Evolutionary conservation across 2,329 filamentous ascomycete species (phyloP), one percentile per base, ranked within the genome.

Genomic region (Clarireedia paspali): DNA sequence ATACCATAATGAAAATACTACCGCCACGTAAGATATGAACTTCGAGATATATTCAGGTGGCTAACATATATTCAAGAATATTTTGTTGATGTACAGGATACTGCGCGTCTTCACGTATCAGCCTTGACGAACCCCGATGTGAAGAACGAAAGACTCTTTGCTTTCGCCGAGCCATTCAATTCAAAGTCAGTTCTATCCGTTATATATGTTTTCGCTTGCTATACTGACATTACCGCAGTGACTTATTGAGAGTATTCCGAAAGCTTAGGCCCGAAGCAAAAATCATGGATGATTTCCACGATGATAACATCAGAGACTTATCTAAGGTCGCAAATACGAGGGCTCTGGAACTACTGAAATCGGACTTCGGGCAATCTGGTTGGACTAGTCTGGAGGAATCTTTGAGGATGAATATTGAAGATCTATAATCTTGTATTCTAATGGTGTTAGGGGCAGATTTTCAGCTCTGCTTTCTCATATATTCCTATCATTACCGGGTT

Each of bases 11-110:
- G 1, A 4, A 27, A 12, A 1, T n/a, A 23, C 10, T 50, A 20
- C 46, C 53, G 23, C 53, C 53, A 36, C 53, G 44, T 46, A 46
- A 24, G 44, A 15, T 5, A 14, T 24, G 10, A 46, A 20, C 15
- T 4, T 14, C 7, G 3, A 46, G 3, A 24, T 26, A 24, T 6
- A 12, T 15, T 20, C 6, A 9, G 2, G 14, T 46, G 6, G 15
- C 44, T 46, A 14, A 46, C 23, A 14, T 15, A 9, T 10, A 4
- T 10, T 2, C 6, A 20, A 46, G 44, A 62, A 51, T 60, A 47
- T 20, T 76, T 70, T 75, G 73, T 63, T 3, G 56, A 63, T 53
- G 66, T 70, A 6, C 60, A 65, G 44, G 68, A 71, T 51, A 54
- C 56, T 5, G 69, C 64, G 1, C 50, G 62, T 24, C 55, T 71